phyloP scores from a whole-genome alignment of 106 monocot genomes.

The Posidonia australis region DNA sequence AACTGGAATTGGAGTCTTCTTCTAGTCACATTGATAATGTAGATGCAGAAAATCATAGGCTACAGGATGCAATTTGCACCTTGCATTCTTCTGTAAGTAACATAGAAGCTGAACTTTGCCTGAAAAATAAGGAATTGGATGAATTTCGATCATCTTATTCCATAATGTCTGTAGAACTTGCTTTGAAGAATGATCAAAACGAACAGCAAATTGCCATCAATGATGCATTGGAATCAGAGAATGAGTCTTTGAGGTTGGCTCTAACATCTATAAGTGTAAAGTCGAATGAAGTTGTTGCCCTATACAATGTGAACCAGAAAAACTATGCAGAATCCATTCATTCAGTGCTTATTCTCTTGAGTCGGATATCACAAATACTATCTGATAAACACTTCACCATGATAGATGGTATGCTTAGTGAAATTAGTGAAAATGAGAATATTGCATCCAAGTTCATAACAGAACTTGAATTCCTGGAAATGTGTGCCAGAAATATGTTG shows the following conservation, averaged over 20 bases:
- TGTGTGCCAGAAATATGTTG: conserved; percentile 17
- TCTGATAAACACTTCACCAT: conserved; percentile 9
- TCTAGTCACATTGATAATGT: not conserved
- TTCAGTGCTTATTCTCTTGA: conserved; percentile 1
- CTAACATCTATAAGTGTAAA: conserved; percentile 5
- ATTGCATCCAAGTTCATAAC: conserved; percentile 24
- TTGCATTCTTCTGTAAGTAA: conserved; percentile 12
- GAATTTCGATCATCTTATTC: conserved; percentile 9
- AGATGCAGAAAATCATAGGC: conserved; percentile 20
- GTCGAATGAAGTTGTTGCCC: conserved; percentile 11
- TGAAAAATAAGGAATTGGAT: conserved; percentile 18
- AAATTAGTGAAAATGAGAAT: conserved; percentile 23
- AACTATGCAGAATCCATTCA: conserved; percentile 10
- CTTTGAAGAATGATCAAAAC: conserved; percentile 10
- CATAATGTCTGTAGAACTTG: conserved; percentile 20
- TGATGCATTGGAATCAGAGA: conserved; percentile 19
- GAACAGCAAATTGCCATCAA: conserved; percentile 13
- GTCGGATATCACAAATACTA: conserved; percentile 14
- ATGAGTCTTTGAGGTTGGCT: conserved; percentile 29
- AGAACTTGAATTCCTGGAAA: conserved; percentile 37
- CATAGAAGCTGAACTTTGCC: conserved; percentile 19
- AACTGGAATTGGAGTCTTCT: conserved; percentile 13
- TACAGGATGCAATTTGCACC: conserved; percentile 19
- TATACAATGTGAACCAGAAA: conserved; percentile 4
- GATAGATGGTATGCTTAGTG: conserved; percentile 20